phyloP scores from a whole-genome alignment of 495 filamentous ascomycete species.

The Podospora anserina region DNA sequence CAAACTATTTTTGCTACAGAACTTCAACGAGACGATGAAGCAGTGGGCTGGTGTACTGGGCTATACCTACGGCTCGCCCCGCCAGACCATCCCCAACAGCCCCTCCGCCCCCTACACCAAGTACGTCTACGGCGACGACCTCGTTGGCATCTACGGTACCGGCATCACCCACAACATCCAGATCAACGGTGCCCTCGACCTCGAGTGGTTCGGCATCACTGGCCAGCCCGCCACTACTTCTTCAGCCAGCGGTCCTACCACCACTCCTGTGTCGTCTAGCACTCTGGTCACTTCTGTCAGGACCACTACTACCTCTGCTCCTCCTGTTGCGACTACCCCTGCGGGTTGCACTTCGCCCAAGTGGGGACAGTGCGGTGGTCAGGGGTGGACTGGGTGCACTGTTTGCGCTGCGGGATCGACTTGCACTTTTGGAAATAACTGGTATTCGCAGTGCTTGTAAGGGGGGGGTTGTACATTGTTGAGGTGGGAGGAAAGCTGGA shows the following conservation, averaged over 20 bases:
- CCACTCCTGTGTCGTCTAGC: constrained; percentile 10
- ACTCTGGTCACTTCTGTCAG: constrained; percentile 2
- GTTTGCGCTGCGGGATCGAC: constrained; percentile 35
- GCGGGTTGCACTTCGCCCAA: constrained; percentile 28
- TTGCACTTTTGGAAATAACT: constrained; percentile 33
- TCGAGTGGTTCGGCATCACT: constrained; percentile 37
- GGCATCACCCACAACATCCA: constrained; percentile 34
- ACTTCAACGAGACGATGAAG: constrained; percentile 52
- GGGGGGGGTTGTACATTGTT: background rate
- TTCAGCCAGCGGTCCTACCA: background rate
- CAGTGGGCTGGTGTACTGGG: constrained; percentile 51
- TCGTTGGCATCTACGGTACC: constrained; percentile 40
- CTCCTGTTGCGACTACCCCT: constrained; percentile 25
- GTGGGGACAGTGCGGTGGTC: constrained; percentile 48
- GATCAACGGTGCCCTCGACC: constrained; percentile 31
- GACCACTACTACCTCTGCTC: constrained; percentile 23
- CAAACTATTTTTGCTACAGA: constrained; percentile 15
- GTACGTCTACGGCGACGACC: constrained; percentile 45
- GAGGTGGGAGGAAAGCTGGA: background rate
- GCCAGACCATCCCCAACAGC: constrained; percentile 30
- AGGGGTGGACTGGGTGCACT: constrained; percentile 40
- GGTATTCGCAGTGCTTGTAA: constrained; percentile 37
- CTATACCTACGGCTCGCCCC: constrained; percentile 33
- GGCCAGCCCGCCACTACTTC: constrained; percentile 7
- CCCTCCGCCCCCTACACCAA: constrained; percentile 39